Evolutionary conservation across 495 filamentous ascomycete species (phyloP), one percentile per base, ranked within the genome.

Genomic region (Tetracladium setigerum): DNA sequence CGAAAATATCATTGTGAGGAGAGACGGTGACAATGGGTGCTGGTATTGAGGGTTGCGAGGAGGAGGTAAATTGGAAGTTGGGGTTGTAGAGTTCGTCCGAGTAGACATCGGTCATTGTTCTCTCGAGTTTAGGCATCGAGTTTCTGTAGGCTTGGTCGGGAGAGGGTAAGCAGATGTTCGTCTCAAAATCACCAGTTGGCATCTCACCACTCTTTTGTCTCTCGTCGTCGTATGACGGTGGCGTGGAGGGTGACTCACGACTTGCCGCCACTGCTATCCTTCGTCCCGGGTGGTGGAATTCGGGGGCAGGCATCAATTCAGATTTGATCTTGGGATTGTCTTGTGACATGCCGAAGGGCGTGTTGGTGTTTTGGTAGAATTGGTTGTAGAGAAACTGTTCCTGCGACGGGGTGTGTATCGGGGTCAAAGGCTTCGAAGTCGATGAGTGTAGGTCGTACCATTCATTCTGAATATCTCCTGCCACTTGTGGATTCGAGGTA

Each of bases 21-120:
- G 65, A 73, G 51, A 64, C 70, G 27, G 56, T 61, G 51, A 67
- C 63, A 13, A 40, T 17, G 8, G 40, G 16, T 57, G 63, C 58
- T 68, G 70, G 55, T 54, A 57, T 53, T 56, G 64, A 55, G 60
- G 76, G 37, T 33, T 72, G 53, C n/a, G 69, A 45, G 24, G 78
- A 66, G 30, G 78, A 69, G 53, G 77, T 74, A 61, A 77, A 67
- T 46, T 68, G 65, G 49, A 75, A 71, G 53, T 67, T 70, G 7
- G 86, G 82, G 52, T 82, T 87, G 74, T 83, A 95, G 1, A 95
- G 76, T 57, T 92, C 87, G 61, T 95, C 90, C 57, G 80, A 72
- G 56, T 84, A 89, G 24, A 86, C 74, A 58, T 95, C 89, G 8
- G 88, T 89, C 61, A 89, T 84, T 7, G 89, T 94, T 40, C 89